A percentile compares a stretch with the other conserved stretches of the same genome.
These are phyloP conservation scores for Dentiscutata heterogama DNA, from an alignment of 371 early-diverging fungal genomes.

Conservation along the genomic window DNA sequence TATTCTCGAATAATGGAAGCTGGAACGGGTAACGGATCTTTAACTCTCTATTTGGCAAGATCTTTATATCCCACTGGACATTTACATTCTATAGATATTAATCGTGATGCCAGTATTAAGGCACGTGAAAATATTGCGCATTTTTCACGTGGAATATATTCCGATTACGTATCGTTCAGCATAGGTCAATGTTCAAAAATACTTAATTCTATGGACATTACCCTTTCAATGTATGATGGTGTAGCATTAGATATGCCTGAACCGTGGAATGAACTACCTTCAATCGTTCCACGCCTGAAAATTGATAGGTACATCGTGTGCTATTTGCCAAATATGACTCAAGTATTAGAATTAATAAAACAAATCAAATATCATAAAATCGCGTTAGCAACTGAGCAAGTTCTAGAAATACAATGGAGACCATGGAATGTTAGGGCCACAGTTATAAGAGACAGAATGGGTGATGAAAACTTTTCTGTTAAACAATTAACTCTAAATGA, in stretches of 20 bases:
- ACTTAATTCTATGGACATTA: slow-evolving; percentile 45
- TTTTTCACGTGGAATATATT: slow-evolving; percentile 68
- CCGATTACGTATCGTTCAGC: slow-evolving; percentile 60
- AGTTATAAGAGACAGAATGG: slow-evolving; percentile 58
- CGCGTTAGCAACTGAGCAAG: slow-evolving; percentile 66
- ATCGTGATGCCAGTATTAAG: slow-evolving; percentile 60
- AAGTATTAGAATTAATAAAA: slow-evolving; percentile 70
- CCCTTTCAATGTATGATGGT: slow-evolving; percentile 64
- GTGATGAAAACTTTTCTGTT: not conserved
- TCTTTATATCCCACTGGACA: slow-evolving; percentile 63
- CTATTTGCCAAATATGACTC: slow-evolving; percentile 84
- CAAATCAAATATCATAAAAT: slow-evolving; percentile 52
- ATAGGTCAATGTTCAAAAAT: slow-evolving; percentile 61
- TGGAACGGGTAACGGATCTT: slow-evolving; percentile 81
- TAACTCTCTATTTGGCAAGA: slow-evolving; percentile 75
- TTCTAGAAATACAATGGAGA: slow-evolving; percentile 76
- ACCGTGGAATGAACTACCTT: slow-evolving; percentile 63
- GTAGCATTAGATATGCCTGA: slow-evolving; percentile 79
- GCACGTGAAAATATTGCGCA: slow-evolving; percentile 65
- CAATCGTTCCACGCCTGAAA: slow-evolving; percentile 59
- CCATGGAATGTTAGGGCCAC: slow-evolving; percentile 78
- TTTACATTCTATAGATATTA: slow-evolving; percentile 72
- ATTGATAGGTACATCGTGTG: slow-evolving; percentile 76
- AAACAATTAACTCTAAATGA: slow-evolving; percentile 26
- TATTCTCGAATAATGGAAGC: slow-evolving; percentile 77